phyloP scores from a whole-genome alignment of 306 rosid species.

The Alnus glutinosa region DNA sequence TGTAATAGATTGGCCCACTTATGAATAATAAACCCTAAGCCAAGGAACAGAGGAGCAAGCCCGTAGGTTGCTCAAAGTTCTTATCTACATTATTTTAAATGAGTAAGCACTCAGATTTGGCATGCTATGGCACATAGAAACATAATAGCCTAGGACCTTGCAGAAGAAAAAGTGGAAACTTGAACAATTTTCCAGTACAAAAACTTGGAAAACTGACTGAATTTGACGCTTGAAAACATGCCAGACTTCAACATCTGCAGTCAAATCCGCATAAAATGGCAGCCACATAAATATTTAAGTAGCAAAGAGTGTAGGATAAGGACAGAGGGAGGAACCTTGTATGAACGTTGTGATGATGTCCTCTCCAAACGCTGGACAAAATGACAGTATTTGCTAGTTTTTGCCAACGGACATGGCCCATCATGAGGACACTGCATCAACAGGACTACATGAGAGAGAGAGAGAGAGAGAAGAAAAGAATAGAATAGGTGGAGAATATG shows the following conservation, averaged over 20 bases:
- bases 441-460: conserved; percentile 12
- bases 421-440: conserved; percentile 88
- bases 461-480: background rate
- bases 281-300: conserved; percentile 12
- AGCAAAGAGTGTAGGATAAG: conserved; percentile 22
- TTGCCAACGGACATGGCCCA: conserved; percentile 81
- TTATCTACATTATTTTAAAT: background rate
- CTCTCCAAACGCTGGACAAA: conserved; percentile 94
- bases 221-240: background rate
- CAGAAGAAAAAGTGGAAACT: background rate
- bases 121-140: background rate
- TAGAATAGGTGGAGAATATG: background rate
- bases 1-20: background rate
- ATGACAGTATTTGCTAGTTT: conserved; percentile 86
- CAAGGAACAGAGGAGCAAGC: background rate
- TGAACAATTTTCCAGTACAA: background rate
- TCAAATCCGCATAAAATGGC: background rate
- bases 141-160: background rate
- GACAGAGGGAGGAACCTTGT: conserved; percentile 59
- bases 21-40: background rate
- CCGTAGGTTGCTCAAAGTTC: background rate
- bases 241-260: background rate
- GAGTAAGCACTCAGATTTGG: background rate
- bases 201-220: background rate
- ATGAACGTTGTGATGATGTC: conserved; percentile 81